A percentile compares a stretch with the other conserved stretches of the same genome.
phyloP scores from a whole-genome alignment of 345 rosid genomes.

The Eutrema yunnanense region DNA sequence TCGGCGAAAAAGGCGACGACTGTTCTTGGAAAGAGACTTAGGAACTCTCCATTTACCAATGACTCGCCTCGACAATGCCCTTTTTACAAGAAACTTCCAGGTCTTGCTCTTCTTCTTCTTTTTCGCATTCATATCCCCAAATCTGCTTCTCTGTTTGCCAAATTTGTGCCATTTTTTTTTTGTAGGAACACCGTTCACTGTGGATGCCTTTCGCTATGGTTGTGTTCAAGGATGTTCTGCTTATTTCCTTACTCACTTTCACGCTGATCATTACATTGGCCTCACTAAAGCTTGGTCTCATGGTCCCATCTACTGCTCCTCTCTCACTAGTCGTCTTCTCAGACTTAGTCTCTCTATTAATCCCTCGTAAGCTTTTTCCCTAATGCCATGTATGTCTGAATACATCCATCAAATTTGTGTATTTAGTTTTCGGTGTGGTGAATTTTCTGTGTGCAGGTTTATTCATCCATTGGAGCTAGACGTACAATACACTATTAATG shows the following conservation, averaged over 20 bases:
- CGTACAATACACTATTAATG: conserved; percentile 43
- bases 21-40: conserved; percentile 1
- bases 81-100: conserved; percentile 72
- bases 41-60: conserved; percentile 1
- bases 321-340: conserved; percentile 64
- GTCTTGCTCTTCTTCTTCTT: conserved; percentile 19
- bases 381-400: neutral
- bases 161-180: neutral
- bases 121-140: neutral
- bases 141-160: neutral
- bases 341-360: conserved; percentile 48
- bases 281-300: conserved; percentile 67
- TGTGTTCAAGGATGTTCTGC: conserved; percentile 55
- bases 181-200: conserved; percentile 62
- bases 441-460: conserved; percentile 34
- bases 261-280: conserved; percentile 71
- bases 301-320: conserved; percentile 63
- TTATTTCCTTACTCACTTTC: conserved; percentile 79
- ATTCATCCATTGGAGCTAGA: conserved; percentile 52
- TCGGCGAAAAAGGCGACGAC: neutral
- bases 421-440: neutral
- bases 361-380: conserved; percentile 40
- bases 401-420: neutral
- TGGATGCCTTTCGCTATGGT: conserved; percentile 81
- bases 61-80: conserved; percentile 51